phyloP scores from a whole-genome alignment of 2,329 filamentous ascomycete genomes.

The Epichloe baconii region DNA sequence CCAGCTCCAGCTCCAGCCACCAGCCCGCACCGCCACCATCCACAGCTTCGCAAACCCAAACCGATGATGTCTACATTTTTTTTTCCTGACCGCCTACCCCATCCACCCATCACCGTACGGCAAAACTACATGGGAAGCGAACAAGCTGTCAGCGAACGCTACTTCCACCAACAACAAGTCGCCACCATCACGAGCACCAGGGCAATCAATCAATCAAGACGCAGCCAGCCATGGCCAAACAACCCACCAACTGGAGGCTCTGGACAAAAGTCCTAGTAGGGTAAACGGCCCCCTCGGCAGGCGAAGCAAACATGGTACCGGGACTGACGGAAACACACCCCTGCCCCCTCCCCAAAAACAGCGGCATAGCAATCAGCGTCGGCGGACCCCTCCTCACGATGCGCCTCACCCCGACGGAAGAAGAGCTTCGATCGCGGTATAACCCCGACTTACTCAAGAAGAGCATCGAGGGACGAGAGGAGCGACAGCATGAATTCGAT shows the following conservation, averaged over 20 bases:
- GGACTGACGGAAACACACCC: not conserved
- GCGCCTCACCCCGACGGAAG: slow-evolving; percentile 72
- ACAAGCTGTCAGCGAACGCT: not conserved
- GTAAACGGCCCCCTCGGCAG: slow-evolving; percentile 27
- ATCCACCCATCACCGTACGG: not conserved
- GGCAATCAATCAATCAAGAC: not conserved
- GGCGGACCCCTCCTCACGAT: slow-evolving; percentile 77
- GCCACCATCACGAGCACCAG: not conserved
- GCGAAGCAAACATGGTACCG: too few species aligned
- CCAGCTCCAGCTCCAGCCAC: not conserved
- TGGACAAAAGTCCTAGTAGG: slow-evolving; percentile 58
- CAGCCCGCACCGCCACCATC: not conserved
- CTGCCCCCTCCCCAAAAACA: slow-evolving; percentile 21
- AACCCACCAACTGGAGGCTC: slow-evolving; percentile 39
- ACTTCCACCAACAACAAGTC: not conserved
- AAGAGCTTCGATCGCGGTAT: slow-evolving; percentile 84
- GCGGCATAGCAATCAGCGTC: slow-evolving; percentile 57
- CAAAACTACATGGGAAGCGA: not conserved
- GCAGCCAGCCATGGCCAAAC: slow-evolving; percentile 24
- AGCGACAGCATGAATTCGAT: slow-evolving; percentile 75
- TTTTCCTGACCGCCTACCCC: not conserved
- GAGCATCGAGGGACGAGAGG: slow-evolving; percentile 65
- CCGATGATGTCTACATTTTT: not conserved
- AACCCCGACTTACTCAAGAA: slow-evolving; percentile 89
- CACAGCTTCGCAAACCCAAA: not conserved